Evolutionary conservation across 2,329 filamentous ascomycete genomes (phyloP).

Genomic region (Colletotrichum sp.): DNA sequence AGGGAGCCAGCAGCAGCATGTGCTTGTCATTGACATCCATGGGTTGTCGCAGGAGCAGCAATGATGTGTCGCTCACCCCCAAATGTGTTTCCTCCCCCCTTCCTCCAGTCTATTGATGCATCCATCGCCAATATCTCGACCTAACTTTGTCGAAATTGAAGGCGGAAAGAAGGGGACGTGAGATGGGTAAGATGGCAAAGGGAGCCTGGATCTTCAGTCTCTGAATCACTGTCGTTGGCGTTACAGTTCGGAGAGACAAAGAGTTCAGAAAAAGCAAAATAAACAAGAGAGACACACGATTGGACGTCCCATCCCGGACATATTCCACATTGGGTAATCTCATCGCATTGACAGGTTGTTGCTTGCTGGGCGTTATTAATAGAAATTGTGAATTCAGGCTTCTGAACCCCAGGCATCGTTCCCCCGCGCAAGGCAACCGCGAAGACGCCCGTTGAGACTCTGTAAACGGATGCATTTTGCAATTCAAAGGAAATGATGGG

Average conservation of each 20-base stretch:
- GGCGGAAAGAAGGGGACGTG: neutral
- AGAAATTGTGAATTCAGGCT: neutral
- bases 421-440: neutral
- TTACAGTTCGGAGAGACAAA: conserved; percentile 1
- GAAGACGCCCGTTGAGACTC: neutral
- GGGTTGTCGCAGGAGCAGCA: neutral
- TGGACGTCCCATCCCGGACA: conserved; percentile 12
- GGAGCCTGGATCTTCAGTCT: neutral
- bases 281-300: conserved; percentile 4
- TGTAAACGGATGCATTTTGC: neutral
- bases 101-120: neutral
- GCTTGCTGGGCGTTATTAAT: conserved; percentile 3
- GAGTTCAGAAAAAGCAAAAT: conserved; percentile 10
- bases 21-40: neutral
- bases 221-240: neutral
- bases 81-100: neutral
- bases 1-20: neutral
- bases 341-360: conserved; percentile 7
- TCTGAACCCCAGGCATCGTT: neutral
- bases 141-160: neutral
- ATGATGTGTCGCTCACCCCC: neutral
- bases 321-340: conserved; percentile 13
- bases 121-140: neutral
- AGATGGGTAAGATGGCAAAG: neutral
- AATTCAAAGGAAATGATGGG: neutral